phyloP scores from a whole-genome alignment of 305 asterid genomes.

The Striga hermonthica region DNA sequence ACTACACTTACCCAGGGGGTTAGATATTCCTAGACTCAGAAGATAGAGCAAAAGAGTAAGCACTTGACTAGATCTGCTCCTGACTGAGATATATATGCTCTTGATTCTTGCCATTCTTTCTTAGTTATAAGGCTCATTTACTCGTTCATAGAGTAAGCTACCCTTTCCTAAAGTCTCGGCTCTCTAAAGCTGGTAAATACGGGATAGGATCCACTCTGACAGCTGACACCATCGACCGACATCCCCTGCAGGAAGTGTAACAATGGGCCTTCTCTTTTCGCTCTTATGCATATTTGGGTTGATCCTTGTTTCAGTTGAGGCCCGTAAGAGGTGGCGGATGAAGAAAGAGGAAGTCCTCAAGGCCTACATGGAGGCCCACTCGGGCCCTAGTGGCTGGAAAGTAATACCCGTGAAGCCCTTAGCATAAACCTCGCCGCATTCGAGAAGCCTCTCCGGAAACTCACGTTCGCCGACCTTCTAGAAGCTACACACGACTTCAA shows the following conservation, averaged over 20 bases:
- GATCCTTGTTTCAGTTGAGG: constrained; percentile 61
- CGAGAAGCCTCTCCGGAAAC: constrained; percentile 82
- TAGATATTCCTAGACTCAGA: too few relatives aligned
- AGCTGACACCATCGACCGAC: too few relatives aligned
- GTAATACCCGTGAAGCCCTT: constrained; percentile 61
- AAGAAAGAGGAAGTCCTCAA: constrained; percentile 77
- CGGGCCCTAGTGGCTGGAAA: constrained; percentile 60
- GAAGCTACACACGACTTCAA: constrained; percentile 79
- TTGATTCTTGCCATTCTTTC: too few relatives aligned
- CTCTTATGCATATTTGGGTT: constrained; percentile 80
- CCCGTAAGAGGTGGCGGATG: constrained; percentile 61
- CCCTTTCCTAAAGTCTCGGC: too few relatives aligned
- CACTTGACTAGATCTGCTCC: too few relatives aligned
- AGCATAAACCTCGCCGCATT: constrained; percentile 73
- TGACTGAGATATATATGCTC: too few relatives aligned
- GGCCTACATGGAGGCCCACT: constrained; percentile 67
- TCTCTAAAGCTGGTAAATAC: too few relatives aligned
- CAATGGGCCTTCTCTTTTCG: constrained; percentile 77
- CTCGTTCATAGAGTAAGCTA: too few relatives aligned
- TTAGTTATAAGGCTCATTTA: too few relatives aligned
- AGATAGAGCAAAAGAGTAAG: too few relatives aligned
- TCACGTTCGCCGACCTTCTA: constrained; percentile 78
- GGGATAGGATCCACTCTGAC: too few relatives aligned
- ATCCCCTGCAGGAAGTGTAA: constrained; percentile 84
- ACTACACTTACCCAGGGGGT: too few relatives aligned